phyloP scores from a whole-genome alignment of 352 stramenopile genomes.

The Plasmopara muralis region DNA sequence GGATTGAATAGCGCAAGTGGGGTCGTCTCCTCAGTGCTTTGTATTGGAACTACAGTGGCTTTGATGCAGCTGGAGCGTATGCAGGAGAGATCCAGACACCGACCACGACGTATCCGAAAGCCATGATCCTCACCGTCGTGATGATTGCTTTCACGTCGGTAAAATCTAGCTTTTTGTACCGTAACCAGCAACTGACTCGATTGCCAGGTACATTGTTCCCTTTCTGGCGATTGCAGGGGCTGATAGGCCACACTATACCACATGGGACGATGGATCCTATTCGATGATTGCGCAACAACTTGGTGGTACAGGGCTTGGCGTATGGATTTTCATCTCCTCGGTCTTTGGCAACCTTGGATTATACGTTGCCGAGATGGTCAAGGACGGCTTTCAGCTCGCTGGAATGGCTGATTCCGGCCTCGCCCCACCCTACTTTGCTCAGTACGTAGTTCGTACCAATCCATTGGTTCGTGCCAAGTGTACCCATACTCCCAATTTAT shows the following conservation, averaged over 20 bases:
- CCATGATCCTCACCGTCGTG: conserved; percentile 71
- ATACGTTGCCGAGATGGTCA: conserved; percentile 79
- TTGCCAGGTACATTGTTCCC: conserved; percentile 48
- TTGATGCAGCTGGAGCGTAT: conserved; percentile 65
- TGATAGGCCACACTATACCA: conserved; percentile 66
- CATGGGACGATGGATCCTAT: conserved; percentile 74
- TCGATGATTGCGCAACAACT: conserved; percentile 60
- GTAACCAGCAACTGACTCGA: neutral
- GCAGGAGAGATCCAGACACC: conserved; percentile 67
- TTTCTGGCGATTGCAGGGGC: conserved; percentile 63
- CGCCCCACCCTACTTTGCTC: conserved; percentile 63
- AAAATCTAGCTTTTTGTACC: neutral
- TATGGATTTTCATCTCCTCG: conserved; percentile 71
- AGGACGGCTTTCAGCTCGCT: conserved; percentile 74
- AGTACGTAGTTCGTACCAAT: conserved; percentile 31
- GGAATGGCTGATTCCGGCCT: conserved; percentile 80
- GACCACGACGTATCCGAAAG: conserved; percentile 61
- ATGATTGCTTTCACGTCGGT: conserved; percentile 69
- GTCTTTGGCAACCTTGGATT: conserved; percentile 75
- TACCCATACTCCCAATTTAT: neutral
- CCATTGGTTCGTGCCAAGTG: too few species aligned
- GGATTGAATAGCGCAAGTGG: conserved; percentile 41
- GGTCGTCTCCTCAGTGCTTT: conserved; percentile 53
- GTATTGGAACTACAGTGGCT: conserved; percentile 84
- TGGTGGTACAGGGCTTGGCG: conserved; percentile 56